These are phyloP conservation scores for Microdochium trichocladiopsis DNA, from an alignment of 2,329 filamentous ascomycete species.

Conservation along the genomic window DNA sequence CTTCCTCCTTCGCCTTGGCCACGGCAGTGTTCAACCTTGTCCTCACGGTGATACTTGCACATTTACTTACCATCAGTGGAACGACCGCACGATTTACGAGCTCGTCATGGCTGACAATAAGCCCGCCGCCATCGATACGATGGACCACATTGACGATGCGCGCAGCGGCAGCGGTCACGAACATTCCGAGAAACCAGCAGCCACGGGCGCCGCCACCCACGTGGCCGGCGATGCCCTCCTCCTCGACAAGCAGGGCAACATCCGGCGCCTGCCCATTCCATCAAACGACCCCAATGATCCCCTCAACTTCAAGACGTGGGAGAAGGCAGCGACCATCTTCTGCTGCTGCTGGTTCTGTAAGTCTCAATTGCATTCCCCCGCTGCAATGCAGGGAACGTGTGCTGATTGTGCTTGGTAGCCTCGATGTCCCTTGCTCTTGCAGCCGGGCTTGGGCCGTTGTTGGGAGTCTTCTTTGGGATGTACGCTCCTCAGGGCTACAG, in stretches of 20 bases:
- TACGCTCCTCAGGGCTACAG: slow-evolving; percentile 18
- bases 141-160: not conserved
- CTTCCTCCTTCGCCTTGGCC: not conserved
- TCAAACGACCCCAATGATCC: slow-evolving; percentile 16
- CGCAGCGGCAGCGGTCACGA: not conserved
- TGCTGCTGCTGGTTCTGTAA: slow-evolving; percentile 21
- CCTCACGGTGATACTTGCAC: not conserved
- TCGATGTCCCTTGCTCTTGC: slow-evolving; percentile 35
- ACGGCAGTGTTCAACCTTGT: not conserved
- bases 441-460: slow-evolving; percentile 36
- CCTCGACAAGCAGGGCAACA: slow-evolving; percentile 5
- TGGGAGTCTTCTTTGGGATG: slow-evolving; percentile 22
- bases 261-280: slow-evolving; percentile 11
- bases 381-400: not conserved
- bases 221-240: not conserved
- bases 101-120: not conserved
- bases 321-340: slow-evolving; percentile 11
- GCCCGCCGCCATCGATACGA: not conserved
- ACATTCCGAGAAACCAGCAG: not conserved
- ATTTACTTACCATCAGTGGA: not conserved
- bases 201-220: not conserved
- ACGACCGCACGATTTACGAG: not conserved
- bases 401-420: not conserved
- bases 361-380: slow-evolving; percentile 1
- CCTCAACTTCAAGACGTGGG: slow-evolving; percentile 14